Evolutionary conservation across 805 yeast genomes (phyloP).

Genomic region (Deakozyma indianensis): DNA sequence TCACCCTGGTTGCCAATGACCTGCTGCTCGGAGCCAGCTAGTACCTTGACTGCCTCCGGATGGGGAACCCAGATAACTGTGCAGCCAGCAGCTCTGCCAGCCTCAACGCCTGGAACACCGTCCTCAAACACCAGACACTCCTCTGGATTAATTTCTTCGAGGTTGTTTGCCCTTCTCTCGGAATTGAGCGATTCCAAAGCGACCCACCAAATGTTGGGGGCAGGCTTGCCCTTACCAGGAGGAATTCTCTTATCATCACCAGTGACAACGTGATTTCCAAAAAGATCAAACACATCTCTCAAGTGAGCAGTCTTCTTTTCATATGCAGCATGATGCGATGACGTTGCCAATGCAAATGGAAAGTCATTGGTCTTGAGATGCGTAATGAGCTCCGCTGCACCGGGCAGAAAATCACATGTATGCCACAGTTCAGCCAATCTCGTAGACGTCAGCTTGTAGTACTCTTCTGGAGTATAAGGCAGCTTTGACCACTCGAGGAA

Average conservation of each 20-base stretch:
- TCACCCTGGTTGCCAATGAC: conserved; percentile 44
- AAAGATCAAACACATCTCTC: conserved; percentile 44
- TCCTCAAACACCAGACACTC: conserved; percentile 92
- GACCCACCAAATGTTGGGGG: conserved; percentile 81
- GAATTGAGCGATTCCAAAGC: conserved; percentile 61
- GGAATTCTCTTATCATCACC: conserved; percentile 85
- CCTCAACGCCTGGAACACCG: conserved; percentile 79
- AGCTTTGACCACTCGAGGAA: conserved; percentile 57
- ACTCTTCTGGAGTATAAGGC: conserved; percentile 54
- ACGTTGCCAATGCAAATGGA: conserved; percentile 87
- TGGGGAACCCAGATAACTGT: conserved; percentile 94
- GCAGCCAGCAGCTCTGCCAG: conserved; percentile 75
- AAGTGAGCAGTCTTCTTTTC: conserved; percentile 63
- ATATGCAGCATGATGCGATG: conserved; percentile 51
- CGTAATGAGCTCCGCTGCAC: conserved; percentile 58
- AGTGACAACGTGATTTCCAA: conserved; percentile 57
- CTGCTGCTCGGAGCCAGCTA: conserved; percentile 34
- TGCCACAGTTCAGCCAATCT: conserved; percentile 51
- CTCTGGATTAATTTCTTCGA: conserved; percentile 41
- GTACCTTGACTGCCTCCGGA: conserved; percentile 44
- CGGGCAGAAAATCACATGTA: conserved; percentile 57
- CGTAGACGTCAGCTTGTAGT: conserved; percentile 34
- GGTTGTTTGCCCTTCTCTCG: conserved; percentile 29
- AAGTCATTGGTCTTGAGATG: conserved; percentile 36
- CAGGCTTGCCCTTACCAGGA: conserved; percentile 81